A percentile compares a stretch with the other conserved stretches of the same genome.
These are phyloP conservation scores for Schizophyllum commune DNA, from an alignment of 1,284 basidiomycete species.

Conservation along the genomic window DNA sequence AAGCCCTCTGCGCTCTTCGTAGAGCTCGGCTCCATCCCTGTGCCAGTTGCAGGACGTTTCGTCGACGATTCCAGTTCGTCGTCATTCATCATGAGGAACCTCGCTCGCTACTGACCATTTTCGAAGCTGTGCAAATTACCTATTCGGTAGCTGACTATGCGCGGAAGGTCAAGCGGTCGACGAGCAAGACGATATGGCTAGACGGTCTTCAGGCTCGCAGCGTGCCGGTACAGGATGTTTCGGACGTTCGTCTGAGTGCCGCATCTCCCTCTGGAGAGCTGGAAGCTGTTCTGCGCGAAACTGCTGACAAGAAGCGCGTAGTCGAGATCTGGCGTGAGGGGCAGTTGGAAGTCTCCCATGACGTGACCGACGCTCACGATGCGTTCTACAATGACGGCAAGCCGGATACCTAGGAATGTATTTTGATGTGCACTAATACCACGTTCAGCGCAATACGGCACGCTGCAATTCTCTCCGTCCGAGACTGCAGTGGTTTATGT, in stretches of 20 bases:
- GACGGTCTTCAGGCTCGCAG: slow-evolving; percentile 12
- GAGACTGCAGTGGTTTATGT: slow-evolving; percentile 47
- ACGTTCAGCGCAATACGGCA: slow-evolving; percentile 35
- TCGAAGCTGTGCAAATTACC: slow-evolving; percentile 33
- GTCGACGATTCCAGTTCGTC: not conserved
- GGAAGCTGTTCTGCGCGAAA: slow-evolving; percentile 42
- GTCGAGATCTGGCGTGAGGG: slow-evolving; percentile 55
- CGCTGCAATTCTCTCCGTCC: slow-evolving; percentile 43
- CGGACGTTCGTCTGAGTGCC: not conserved
- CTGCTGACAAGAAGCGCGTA: slow-evolving; percentile 36
- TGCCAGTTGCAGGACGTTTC: not conserved
- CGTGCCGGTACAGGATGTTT: not conserved
- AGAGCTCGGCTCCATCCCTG: too few species aligned
- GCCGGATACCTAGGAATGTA: slow-evolving; percentile 1
- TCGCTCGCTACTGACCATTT: not conserved
- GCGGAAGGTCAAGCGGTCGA: slow-evolving; percentile 37
- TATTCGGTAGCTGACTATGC: slow-evolving; percentile 40
- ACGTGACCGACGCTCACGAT: slow-evolving; percentile 54
- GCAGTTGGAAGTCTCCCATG: slow-evolving; percentile 33
- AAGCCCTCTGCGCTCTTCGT: too few species aligned
- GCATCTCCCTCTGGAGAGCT: slow-evolving; percentile 38
- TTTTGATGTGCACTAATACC: not conserved
- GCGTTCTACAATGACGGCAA: slow-evolving; percentile 58
- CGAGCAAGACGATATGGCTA: slow-evolving; percentile 35
- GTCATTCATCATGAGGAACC: not conserved